phyloP scores from a whole-genome alignment of 805 yeast genomes.

The Wickerhamomyces mucosus region DNA sequence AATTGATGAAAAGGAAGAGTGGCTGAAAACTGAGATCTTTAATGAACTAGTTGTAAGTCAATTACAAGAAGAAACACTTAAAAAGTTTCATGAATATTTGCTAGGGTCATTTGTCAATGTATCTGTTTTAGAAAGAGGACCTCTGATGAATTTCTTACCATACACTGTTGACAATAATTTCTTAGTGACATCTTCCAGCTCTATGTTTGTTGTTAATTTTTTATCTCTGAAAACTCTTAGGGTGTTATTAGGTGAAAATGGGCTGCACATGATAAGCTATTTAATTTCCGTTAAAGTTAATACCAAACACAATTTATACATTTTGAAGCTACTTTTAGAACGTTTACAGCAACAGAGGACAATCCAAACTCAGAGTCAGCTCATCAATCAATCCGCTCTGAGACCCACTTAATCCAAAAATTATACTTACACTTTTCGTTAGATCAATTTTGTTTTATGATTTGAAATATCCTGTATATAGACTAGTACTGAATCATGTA shows the following conservation, averaged over 20 bases:
- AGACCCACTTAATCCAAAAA: too few species aligned
- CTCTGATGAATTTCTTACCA: slow-evolving; percentile 14
- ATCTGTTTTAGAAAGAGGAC: slow-evolving; percentile 13
- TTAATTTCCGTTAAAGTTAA: slow-evolving; percentile 15
- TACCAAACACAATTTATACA: slow-evolving; percentile 14
- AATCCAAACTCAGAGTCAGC: too few species aligned
- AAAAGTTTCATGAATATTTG: slow-evolving; percentile 14
- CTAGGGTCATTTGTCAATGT: slow-evolving; percentile 16
- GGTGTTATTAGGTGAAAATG: slow-evolving; percentile 12
- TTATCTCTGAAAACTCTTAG: slow-evolving; percentile 15
- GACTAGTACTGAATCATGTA: too few species aligned
- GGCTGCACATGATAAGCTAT: slow-evolving; percentile 15
- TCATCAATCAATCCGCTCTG: too few species aligned
- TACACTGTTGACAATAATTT: slow-evolving; percentile 14
- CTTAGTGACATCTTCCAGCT: slow-evolving; percentile 11
- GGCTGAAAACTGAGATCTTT: slow-evolving; percentile 13
- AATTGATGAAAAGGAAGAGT: slow-evolving; percentile 18
- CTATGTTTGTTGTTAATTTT: slow-evolving; percentile 15
- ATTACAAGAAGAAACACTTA: slow-evolving; percentile 13
- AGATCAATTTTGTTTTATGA: too few species aligned
- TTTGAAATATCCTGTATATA: too few species aligned
- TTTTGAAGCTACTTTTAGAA: slow-evolving; percentile 10
- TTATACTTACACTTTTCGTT: too few species aligned
- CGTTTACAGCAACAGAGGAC: too few species aligned
- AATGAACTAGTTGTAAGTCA: slow-evolving; percentile 16